Evolutionary conservation across 768 basidiomycete genomes (phyloP), one percentile per base, ranked within the genome.

Genomic region (Pleurotus pulmonarius): DNA sequence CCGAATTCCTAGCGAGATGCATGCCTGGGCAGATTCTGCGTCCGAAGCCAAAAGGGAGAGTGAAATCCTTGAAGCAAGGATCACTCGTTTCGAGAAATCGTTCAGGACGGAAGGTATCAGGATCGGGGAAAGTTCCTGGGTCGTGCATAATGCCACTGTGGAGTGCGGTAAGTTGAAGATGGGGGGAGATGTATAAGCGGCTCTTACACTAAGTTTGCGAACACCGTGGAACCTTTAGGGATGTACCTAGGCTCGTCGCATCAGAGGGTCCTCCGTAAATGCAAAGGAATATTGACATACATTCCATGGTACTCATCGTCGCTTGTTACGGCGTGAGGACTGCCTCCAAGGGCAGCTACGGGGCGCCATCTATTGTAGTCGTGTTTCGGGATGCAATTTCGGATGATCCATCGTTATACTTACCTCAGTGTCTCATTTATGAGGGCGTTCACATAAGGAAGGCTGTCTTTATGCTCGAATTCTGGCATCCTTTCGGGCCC

Each of bases 11-110:
- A 2, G 73, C 74, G 13, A 74, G 66, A 39, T 70, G 70, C 62
- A 69, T 70, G 1, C 70, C 72, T 0, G 68, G 74, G 55, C 74
- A 76, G 16, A 73, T 69, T 26, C 74, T 65, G 47, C 75, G 60
- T 34, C 75, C 76, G 57, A 75, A 77, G 3, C 76, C 72, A 59
- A 75, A 78, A 9, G 72, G 69, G 38, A 73, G 63, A 18, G 70
- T 69, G 41, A 72, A 71, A 12, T 65, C 58, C 58, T 67, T 58
- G 15, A 73, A 47, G 3, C 70, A 66, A 3, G 70, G 63, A 56
- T 55, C 13, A 12, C 16, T 12, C 4, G 68, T 69, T 16, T 70
- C 65, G 5, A 78, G 56, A 57, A 78, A 78, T 25, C 75, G 67
- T 47, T 77, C 77, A 0, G 77, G 76, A 11, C 57, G 56, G 60